Base-by-base conservation (phyloP, 352 stramenopile species). In the Phytophthora pluvialis region DNA sequence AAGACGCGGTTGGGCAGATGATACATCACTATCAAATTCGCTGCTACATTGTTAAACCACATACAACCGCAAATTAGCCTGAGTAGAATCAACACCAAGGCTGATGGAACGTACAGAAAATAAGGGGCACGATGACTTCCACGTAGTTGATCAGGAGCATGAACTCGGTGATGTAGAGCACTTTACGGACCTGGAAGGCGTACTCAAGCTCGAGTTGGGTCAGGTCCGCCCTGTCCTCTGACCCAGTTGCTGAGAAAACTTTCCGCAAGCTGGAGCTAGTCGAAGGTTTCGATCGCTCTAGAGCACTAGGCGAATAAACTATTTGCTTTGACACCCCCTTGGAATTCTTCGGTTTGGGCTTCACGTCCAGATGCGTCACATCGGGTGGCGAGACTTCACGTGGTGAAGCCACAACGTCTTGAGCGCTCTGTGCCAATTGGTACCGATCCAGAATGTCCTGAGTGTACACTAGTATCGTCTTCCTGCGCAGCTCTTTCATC, bases 91-190 rank as follows among this genome's bases (percentile, higher is more conserved):
- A 21, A 21, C 21, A 21, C 21, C 21, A 2, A 21, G 21, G 21
- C 21, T 21, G 21, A 21, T 21, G 21, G 21, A 21, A 73, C 67
- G 60, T 58, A 81, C 74, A 63, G 52, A 81, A 81, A 26, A 83
- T 72, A 4, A 74, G 15, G 5, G 77, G 72, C 13, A 86, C 65
- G 26, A 76, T 60, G 4, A 80, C 70, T 33, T 83, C 72, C 3
- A 76, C 61, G 26, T 73, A 81, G 48, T 86, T 77, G 38, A 77
- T 61, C 46, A 83, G 54, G 18, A 83, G 21, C 15, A 83, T 29
- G 11, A 80, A 86, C 64, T 83, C 74, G 3, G 77, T 75, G 44
- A 80, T 60, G 35, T 83, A 78, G 3, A 86, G 60, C 33, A 81
- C 39, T 31, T 69, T 46, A 4, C 69, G 48, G 0, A 67, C 47